phyloP scores from a whole-genome alignment of 2,329 filamentous ascomycete genomes.

The Diaporthe ampelina region DNA sequence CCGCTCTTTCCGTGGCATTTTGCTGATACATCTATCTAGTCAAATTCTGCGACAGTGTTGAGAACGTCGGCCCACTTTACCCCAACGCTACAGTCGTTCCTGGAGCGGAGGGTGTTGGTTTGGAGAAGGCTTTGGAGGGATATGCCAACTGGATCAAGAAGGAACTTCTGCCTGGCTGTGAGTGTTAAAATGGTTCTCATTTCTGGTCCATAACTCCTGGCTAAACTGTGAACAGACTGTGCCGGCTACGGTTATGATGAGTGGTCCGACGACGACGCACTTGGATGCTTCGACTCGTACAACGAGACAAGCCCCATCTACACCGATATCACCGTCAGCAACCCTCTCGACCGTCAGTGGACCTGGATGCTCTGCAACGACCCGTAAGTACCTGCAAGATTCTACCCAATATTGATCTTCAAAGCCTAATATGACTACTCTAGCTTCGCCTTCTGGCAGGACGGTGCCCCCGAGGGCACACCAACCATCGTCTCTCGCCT shows the following conservation, averaged over 20 bases:
- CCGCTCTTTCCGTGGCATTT: conserved; percentile 19
- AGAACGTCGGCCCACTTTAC: conserved; percentile 59
- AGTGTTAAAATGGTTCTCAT: conserved; percentile 13
- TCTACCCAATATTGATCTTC: background rate
- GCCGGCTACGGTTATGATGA: conserved; percentile 62
- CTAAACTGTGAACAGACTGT: conserved; percentile 44
- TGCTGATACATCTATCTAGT: conserved; percentile 56
- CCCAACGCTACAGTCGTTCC: conserved; percentile 60
- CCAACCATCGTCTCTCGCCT: conserved; percentile 59
- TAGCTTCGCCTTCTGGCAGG: conserved; percentile 57
- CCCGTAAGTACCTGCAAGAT: conserved; percentile 46
- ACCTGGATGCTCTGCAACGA: conserved; percentile 69
- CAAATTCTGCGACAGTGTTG: conserved; percentile 63
- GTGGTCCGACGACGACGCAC: conserved; percentile 57
- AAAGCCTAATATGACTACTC: background rate
- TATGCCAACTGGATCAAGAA: conserved; percentile 64
- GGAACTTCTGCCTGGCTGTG: conserved; percentile 57
- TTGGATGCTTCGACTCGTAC: conserved; percentile 61
- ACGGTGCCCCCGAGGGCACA: conserved; percentile 58
- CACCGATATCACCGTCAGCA: conserved; percentile 54
- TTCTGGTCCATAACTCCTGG: conserved; percentile 26
- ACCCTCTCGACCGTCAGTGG: conserved; percentile 65
- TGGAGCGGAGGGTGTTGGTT: conserved; percentile 63
- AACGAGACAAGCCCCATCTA: conserved; percentile 59
- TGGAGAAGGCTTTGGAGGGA: conserved; percentile 64